Evolutionary conservation across 2,329 filamentous ascomycete genomes (phyloP).

Genomic region (Xylariaceae sp.): DNA sequence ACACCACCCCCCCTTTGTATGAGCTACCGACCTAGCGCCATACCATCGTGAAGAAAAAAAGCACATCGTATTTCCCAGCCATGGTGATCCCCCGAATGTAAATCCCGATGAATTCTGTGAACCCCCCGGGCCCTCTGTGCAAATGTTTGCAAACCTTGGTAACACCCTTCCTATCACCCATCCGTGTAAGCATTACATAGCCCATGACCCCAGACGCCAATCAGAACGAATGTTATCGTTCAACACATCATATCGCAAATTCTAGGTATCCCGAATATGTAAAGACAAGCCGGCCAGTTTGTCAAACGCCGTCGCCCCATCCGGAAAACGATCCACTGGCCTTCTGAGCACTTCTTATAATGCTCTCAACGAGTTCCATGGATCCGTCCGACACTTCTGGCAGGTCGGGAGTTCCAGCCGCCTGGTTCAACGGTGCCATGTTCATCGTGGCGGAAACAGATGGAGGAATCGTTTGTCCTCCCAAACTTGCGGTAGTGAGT

Average conservation of each 20-base stretch:
- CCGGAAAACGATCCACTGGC: constrained; percentile 25
- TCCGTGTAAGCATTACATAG: background rate
- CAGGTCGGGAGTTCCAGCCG: constrained; percentile 21
- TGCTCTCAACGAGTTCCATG: constrained; percentile 33
- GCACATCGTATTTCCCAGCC: background rate
- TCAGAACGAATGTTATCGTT: constrained; percentile 4
- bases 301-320: background rate
- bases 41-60: background rate
- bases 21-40: background rate
- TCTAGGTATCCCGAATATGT: background rate
- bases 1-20: background rate
- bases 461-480: background rate
- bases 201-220: constrained; percentile 11
- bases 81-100: background rate
- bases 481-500: background rate
- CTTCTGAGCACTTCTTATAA: constrained; percentile 31
- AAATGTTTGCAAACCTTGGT: background rate
- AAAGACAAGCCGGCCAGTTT: background rate
- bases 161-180: background rate
- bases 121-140: background rate
- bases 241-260: constrained; percentile 8
- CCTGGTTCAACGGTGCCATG: background rate
- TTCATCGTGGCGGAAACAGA: background rate
- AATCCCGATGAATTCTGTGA: background rate
- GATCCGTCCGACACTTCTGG: constrained; percentile 33